Evolutionary conservation across 495 filamentous ascomycete species (phyloP), one percentile per base, ranked within the genome.

Genomic region (Lasiosphaeria ovina): DNA sequence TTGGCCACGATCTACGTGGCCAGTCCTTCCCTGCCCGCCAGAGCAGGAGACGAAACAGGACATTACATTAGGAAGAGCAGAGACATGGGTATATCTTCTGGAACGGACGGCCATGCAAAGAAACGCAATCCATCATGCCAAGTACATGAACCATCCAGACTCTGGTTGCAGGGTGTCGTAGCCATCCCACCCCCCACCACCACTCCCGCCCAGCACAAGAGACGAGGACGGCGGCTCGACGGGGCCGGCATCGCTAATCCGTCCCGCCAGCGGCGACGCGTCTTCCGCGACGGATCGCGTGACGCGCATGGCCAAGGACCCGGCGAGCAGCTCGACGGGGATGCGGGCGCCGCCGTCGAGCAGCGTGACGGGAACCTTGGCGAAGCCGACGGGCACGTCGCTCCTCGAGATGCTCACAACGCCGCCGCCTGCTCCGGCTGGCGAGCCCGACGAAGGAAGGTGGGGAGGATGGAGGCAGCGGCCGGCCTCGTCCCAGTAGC

Each of bases 401-500:
- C 64, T 54, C 57, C 69, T 66, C 35, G 66, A 54, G 42, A 73
- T 32, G 55, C 51, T 55, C 14, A 64, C 65, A 34, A 34, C 14
- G 24, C 36, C 32, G 5, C 42, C 3, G 38, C 42, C 66, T 4
- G 24, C 24, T 24, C 24, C 24, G 24, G 24, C 24, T 24, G 24
- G 24, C 24, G 24, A 24, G 24, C 24, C 24, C 24, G 24, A 24
- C 24, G 24, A 24, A 24, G 24, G 24, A 24, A 1, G 24, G 24
- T 1, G 24, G 24, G 24, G 36, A 6, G 62, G 59, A 58, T 72
- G 71, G 40, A 76, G 51, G 50, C 72, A 74, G n/a, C 62, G 44
- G 6, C 76, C 76, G 38, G 66, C 62, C 65, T 72, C 70, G 49
- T 77, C 72, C 74, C 74, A 78, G 60, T 70, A 77, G 60, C 72